Percentiles rank a stretch among this genome's conserved stretches.
Conservation (phyloP, 2,329 filamentous ascomycete species). For the Cordyceps cicadae region DNA sequence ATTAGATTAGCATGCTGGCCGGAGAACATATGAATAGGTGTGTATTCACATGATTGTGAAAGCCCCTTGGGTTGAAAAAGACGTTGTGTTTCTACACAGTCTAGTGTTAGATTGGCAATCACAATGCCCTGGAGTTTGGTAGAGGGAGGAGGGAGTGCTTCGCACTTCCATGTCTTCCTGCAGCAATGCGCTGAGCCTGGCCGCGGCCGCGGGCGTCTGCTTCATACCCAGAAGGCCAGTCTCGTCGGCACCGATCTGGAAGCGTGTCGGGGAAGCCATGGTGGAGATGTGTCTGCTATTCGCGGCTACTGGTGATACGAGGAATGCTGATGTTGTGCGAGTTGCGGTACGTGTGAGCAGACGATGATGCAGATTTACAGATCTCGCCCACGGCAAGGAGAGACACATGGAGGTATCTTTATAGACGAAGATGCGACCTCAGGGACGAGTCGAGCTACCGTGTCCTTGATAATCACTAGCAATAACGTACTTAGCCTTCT, state of each 20-base stretch:
- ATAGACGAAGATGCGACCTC: not conserved
- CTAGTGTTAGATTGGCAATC: not conserved
- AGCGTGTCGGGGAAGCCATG: conserved; percentile 41
- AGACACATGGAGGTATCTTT: not conserved
- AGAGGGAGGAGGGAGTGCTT: not conserved
- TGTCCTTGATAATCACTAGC: not conserved
- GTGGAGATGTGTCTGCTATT: conserved; percentile 9
- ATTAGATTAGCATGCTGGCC: conserved; percentile 13
- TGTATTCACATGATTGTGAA: conserved; percentile 65
- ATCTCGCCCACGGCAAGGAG: not conserved
- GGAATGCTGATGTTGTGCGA: not conserved
- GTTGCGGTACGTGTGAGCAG: not conserved
- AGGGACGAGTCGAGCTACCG: not conserved
- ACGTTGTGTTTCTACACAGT: conserved; percentile 50
- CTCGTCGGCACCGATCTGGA: conserved; percentile 39
- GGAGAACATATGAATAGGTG: not conserved
- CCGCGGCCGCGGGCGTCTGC: conserved; percentile 51
- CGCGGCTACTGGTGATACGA: not conserved
- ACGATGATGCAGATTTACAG: not conserved
- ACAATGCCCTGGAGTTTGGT: not conserved
- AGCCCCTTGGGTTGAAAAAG: conserved; percentile 68
- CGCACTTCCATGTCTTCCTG: conserved; percentile 63
- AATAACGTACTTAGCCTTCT: not conserved
- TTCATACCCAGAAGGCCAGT: conserved; percentile 41
- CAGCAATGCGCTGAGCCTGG: conserved; percentile 57